Conservation (phyloP, 345 rosid species). For the Acer saccharum region DNA sequence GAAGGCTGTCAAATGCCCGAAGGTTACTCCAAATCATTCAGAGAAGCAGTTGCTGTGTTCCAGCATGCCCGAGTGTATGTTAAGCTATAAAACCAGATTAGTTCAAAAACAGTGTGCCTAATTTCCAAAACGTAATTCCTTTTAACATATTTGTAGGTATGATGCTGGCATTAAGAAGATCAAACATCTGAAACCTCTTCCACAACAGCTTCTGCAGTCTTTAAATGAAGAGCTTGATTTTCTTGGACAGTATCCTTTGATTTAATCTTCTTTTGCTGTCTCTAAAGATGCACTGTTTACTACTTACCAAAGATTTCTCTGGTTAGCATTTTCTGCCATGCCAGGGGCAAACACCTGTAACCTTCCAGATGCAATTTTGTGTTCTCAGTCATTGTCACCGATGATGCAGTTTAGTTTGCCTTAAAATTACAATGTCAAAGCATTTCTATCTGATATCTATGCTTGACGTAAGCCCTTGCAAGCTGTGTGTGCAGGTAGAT, state of each 20-base stretch:
- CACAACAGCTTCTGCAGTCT: constrained; percentile 47
- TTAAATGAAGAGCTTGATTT: constrained; percentile 65
- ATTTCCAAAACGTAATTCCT: background rate
- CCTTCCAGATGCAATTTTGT: background rate
- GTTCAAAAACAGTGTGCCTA: background rate
- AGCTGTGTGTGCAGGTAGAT: no score
- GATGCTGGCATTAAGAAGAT: constrained; percentile 53
- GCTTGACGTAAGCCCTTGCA: no score
- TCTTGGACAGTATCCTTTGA: constrained; percentile 91
- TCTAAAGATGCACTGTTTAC: constrained; percentile 2
- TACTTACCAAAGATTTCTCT: background rate
- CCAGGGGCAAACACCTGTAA: background rate
- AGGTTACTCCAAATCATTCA: constrained; percentile 66
- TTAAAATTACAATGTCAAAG: constrained; percentile 19
- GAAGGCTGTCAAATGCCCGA: constrained; percentile 78
- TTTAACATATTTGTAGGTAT: constrained; percentile 50
- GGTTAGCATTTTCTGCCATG: background rate
- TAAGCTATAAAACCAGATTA: background rate
- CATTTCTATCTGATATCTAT: no score
- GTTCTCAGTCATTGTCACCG: background rate
- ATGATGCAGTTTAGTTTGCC: constrained; percentile 17
- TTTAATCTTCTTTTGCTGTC: background rate
- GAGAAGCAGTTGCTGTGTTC: constrained; percentile 81
- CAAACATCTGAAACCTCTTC: constrained; percentile 65
- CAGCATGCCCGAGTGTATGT: constrained; percentile 78